Evolutionary conservation across 2,329 filamentous ascomycete genomes (phyloP).

Genomic region (Xylariaceae sp.): DNA sequence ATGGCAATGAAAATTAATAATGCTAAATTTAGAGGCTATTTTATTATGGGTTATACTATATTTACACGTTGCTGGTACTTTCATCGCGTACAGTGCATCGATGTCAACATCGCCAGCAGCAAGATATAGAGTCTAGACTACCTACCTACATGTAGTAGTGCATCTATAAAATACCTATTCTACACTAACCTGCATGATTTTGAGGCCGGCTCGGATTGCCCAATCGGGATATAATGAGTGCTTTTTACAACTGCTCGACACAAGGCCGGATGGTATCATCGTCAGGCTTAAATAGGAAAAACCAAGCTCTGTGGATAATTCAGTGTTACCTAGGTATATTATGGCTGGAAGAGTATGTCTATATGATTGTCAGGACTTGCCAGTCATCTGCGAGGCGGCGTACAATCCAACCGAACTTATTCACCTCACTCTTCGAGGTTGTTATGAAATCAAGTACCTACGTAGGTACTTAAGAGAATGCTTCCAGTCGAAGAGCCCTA

Average conservation of each 20-base stretch:
- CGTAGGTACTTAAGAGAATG: neutral
- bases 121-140: too few relatives aligned
- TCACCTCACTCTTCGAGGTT: too few relatives aligned
- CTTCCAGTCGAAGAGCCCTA: too few relatives aligned
- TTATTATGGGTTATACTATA: too few relatives aligned
- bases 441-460: too few relatives aligned
- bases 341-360: neutral
- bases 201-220: constrained; percentile 32
- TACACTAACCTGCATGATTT: neutral
- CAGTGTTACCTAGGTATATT: neutral
- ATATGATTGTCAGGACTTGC: constrained; percentile 1
- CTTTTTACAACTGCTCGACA: constrained; percentile 32
- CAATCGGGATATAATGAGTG: constrained; percentile 34
- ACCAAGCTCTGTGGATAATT: too few relatives aligned
- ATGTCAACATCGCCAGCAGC: too few relatives aligned
- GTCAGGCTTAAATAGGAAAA: constrained; percentile 23
- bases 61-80: too few relatives aligned
- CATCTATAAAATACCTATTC: constrained; percentile 20
- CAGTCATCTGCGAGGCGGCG: neutral
- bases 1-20: too few relatives aligned
- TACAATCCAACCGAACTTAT: constrained; percentile 14
- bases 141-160: too few relatives aligned
- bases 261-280: constrained; percentile 23
- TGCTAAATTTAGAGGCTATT: too few relatives aligned
- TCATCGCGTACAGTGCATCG: too few relatives aligned